Percentiles rank a stretch among this genome's conserved stretches.
Evolutionary conservation across 2,329 filamentous ascomycete genomes (phyloP).

Genomic region (Monosporascus sp.): DNA sequence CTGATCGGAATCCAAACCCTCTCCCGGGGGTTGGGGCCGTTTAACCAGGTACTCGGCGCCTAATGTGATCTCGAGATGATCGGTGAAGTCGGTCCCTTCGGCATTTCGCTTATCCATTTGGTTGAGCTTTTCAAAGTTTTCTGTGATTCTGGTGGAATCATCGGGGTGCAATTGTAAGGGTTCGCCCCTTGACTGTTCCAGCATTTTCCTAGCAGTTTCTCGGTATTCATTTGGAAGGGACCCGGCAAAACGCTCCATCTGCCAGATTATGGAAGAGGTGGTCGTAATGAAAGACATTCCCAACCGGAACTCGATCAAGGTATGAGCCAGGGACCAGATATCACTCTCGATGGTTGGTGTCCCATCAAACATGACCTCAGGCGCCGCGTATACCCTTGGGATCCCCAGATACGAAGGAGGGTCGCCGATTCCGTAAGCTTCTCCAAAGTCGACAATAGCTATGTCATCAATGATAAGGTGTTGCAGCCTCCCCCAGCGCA

Average conservation of each 20-base stretch:
- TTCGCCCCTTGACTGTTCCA: background rate
- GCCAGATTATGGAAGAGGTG: background rate
- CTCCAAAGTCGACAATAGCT: background rate
- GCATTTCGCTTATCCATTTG: background rate
- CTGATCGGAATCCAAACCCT: background rate
- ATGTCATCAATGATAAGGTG: background rate
- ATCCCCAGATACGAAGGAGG: background rate
- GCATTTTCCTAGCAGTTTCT: background rate
- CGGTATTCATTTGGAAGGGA: background rate
- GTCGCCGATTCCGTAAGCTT: background rate
- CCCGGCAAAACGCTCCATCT: background rate
- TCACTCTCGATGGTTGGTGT: background rate
- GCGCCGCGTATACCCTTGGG: background rate
- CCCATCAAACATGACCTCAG: background rate
- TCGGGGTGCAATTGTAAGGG: too few species aligned
- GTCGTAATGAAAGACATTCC: background rate
- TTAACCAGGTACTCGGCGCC: background rate
- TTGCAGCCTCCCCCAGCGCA: background rate
- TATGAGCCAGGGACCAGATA: slow-evolving; percentile 1
- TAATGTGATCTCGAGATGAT: background rate
- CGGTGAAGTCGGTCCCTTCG: background rate
- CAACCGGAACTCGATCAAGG: background rate
- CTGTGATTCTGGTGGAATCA: background rate
- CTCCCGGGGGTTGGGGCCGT: background rate
- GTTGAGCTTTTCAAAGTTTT: background rate